phyloP scores from a whole-genome alignment of 2,329 filamentous ascomycete genomes.

The Penicillium oxalicum region DNA sequence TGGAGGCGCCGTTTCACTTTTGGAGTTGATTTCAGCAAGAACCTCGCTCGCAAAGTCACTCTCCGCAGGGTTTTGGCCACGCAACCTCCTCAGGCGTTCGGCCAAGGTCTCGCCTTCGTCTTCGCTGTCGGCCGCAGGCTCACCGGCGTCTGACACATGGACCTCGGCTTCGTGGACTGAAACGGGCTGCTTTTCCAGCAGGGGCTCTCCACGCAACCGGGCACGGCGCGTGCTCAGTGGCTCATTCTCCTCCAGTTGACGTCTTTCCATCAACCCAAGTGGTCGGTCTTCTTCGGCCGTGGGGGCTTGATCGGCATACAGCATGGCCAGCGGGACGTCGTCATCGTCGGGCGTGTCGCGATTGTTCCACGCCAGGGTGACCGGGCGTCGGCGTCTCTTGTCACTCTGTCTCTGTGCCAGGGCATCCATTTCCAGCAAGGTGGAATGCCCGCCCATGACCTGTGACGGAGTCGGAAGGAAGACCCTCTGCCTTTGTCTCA shows the following conservation, averaged over 20 bases:
- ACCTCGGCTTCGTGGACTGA: conserved; percentile 27
- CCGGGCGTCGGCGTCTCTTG: conserved; percentile 61
- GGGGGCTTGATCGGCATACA: conserved; percentile 53
- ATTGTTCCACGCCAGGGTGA: conserved; percentile 84
- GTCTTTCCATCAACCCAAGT: conserved; percentile 54
- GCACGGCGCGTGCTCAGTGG: conserved; percentile 72
- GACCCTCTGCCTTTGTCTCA: conserved; percentile 71
- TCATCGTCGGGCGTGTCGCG: conserved; percentile 60
- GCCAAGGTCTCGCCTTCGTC: conserved; percentile 43
- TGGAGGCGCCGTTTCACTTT: conserved; percentile 22
- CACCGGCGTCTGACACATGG: conserved; percentile 10
- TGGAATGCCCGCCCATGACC: conserved; percentile 69
- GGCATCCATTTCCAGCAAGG: conserved; percentile 81
- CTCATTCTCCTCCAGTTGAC: conserved; percentile 87
- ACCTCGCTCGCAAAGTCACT: conserved; percentile 42
- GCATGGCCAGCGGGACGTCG: conserved; percentile 79
- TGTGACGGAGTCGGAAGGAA: conserved; percentile 50
- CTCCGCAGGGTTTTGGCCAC: conserved; percentile 29
- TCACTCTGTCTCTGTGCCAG: conserved; percentile 79
- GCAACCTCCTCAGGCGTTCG: conserved; percentile 39
- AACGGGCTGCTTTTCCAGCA: conserved; percentile 30
- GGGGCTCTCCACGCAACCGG: conserved; percentile 60
- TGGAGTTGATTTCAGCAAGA: conserved; percentile 36
- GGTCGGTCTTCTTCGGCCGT: conserved; percentile 33
- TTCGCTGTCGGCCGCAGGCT: conserved; percentile 27